Conservation (phyloP, 1,139 yeast genomes). For the Zhuliangozyma parablackwelliae region DNA sequence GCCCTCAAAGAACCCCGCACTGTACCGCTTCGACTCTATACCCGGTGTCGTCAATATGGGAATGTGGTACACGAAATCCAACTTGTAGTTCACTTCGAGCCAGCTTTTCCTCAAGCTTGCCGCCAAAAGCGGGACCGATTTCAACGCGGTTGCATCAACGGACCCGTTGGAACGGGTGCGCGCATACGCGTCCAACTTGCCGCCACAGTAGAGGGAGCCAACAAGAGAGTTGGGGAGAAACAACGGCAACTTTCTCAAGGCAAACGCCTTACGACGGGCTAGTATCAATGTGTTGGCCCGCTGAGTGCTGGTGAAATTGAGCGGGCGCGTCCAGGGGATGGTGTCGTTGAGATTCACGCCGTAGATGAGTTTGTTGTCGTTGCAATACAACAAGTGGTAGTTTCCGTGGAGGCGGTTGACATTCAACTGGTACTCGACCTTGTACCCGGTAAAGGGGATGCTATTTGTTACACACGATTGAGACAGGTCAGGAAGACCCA, state of each 20-base stretch:
- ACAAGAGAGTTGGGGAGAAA: slow-evolving; percentile 23
- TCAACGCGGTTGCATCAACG: slow-evolving; percentile 6
- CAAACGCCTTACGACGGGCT: slow-evolving; percentile 23
- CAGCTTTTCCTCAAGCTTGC: slow-evolving; percentile 23
- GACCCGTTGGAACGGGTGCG: slow-evolving; percentile 1
- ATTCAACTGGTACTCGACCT: slow-evolving; percentile 24
- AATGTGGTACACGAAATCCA: slow-evolving; percentile 20
- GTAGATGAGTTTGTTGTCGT: slow-evolving; percentile 25
- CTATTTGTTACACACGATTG: slow-evolving; percentile 12
- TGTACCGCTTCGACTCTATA: slow-evolving; percentile 19
- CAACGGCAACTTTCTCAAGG: slow-evolving; percentile 19
- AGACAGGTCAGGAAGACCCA: slow-evolving; percentile 9
- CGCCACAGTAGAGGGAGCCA: slow-evolving; percentile 20
- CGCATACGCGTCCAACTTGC: slow-evolving; percentile 1
- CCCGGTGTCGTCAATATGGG: slow-evolving; percentile 31
- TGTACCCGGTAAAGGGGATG: slow-evolving; percentile 31
- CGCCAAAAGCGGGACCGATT: slow-evolving; percentile 24
- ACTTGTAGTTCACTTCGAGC: slow-evolving; percentile 22
- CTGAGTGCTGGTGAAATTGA: slow-evolving; percentile 8
- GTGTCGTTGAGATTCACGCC: slow-evolving; percentile 21
- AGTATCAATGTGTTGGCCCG: slow-evolving; percentile 11
- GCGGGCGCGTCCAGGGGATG: slow-evolving; percentile 22
- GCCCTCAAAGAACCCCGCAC: slow-evolving; percentile 9
- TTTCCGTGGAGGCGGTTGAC: slow-evolving; percentile 11
- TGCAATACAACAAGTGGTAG: slow-evolving; percentile 25